Base-by-base conservation (phyloP, 306 rosid genomes). In the Urtica urens region DNA sequence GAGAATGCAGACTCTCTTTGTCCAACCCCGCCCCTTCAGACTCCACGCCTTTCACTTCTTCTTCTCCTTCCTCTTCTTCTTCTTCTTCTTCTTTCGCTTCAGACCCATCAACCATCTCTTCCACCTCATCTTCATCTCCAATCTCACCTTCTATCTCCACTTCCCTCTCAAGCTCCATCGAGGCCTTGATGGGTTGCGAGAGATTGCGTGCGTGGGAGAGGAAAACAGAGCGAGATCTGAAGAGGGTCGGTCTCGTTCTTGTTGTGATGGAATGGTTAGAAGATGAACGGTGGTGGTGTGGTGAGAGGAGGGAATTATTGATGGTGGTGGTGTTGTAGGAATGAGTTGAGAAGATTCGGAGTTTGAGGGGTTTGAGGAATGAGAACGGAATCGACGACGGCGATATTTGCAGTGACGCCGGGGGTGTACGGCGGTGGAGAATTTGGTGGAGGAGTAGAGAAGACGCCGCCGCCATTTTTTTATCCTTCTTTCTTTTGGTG, bases 361-460 rank as follows among this genome's bases (percentile, higher is more conserved):
- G 24, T 38, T 69, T 5, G 16, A 59, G 58, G 31, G 94, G 82
- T 59, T 62, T 78, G 15, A 66, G 66, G 22, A 73, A 24, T 19
- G 26, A 18, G 2, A 82, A 54, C 41, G 55, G 22, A 17, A 63
- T 24, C 10, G 68, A 70, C 16, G 52, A 40, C 17, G 74, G 46
- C 12, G 80, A 15, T 3, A 67, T 40, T 14, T 72, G 51, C 0
- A 55, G 49, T 5, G 79, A 13, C 6, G 69, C 27, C 21, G 71
- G 68, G n/a, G 73, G 65, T 18, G 73, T 63, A 10, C 53, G 74
- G 23, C 63, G 76, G 55, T 66, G 82, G 39, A 78, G 70, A 52
- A 61, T 16, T 26, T 46, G 57, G 63, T 66, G 68, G 41, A 62
- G 56, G 41, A 62, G 56, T 6, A 53, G 68, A 6, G 72, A 77